Evolutionary conservation across 345 rosid species (phyloP).

Genomic region (Schrenkiella parvula): DNA sequence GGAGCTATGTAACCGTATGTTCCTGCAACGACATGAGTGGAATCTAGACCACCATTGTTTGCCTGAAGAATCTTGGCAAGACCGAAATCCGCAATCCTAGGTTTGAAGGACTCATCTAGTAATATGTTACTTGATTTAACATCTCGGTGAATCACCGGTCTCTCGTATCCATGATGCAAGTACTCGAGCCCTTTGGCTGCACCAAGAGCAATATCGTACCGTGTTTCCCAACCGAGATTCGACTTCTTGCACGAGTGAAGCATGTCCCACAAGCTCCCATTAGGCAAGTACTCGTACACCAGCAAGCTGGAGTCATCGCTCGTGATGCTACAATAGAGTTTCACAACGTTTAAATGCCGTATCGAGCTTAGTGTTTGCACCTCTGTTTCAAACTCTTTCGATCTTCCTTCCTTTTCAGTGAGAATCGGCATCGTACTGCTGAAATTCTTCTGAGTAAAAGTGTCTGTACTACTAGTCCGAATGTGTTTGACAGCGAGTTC

Average conservation of each 20-base stretch:
- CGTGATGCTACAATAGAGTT: conserved; percentile 85
- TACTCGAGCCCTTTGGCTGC: conserved; percentile 88
- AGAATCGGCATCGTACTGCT: conserved; percentile 66
- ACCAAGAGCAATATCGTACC: conserved; percentile 79
- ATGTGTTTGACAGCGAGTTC: conserved; percentile 89
- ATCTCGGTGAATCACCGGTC: conserved; percentile 75
- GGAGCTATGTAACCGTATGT: conserved; percentile 93
- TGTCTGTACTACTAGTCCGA: conserved; percentile 37
- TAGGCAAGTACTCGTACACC: conserved; percentile 88
- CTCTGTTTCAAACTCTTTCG: conserved; percentile 77
- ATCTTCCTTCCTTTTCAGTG: conserved; percentile 35
- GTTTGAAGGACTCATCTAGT: conserved; percentile 76
- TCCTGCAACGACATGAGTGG: conserved; percentile 79
- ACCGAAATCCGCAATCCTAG: conserved; percentile 93
- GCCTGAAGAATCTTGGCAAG: conserved; percentile 85
- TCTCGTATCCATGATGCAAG: conserved; percentile 75
- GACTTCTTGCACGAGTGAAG: conserved; percentile 57
- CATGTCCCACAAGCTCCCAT: conserved; percentile 90
- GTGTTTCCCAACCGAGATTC: conserved; percentile 74
- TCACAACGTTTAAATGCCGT: conserved; percentile 88
- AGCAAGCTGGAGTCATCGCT: conserved; percentile 87
- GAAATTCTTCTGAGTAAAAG: conserved; percentile 31
- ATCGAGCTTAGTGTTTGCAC: conserved; percentile 85
- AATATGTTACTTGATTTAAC: conserved; percentile 84
- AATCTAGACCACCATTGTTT: conserved; percentile 41